Base-by-base conservation (phyloP, 2,329 filamentous ascomycete genomes). In the Xylogone sp. region DNA sequence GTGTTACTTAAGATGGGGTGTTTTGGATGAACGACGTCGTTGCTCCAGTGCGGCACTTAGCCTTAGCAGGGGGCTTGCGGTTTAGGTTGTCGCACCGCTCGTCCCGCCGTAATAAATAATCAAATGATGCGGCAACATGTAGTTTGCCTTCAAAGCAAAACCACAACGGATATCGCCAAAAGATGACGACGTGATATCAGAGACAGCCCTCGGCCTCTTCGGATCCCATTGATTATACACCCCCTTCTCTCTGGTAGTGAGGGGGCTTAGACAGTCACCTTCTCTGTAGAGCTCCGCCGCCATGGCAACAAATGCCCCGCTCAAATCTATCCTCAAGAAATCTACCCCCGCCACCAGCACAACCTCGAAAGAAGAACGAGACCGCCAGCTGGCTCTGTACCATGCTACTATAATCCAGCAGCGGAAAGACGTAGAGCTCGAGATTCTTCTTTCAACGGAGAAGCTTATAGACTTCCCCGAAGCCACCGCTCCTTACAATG, bases 321-420 rank as follows among this genome's bases (percentile, higher is more conserved):
- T 71, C 20, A 85, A 81, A 61, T 74, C 82, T 55, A 83, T 84
- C 53, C 73, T 88, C 16, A 88, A 86, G 65, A 84, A 81, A 50
- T 72, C 77, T 21, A 71, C 74, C 50, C 68, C 75, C 56, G 61
- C 69, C 34, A 63, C 68, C 22, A 66, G 70, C 57, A 63, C 70
- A 42, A 66, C 71, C 53, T 68, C 74, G 45, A 75, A 77, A 64
- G 70, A 69, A 46, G 68, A 74, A 43, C 66, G 73, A 62, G 77
- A 73, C 51, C 75, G 74, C 53, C 79, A 86, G 53, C 79, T 90
- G 51, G 93, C 91, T 46, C 72, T 94, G 53, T 82, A 90, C 63
- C 91, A 97, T 74, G 93, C 93, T 42, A 80, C 80, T 59, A 82
- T 90, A 50, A 84, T 97, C 48, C 88, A 96, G 69, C 79, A 89